Evolutionary conservation across 2,329 filamentous ascomycete species (phyloP), one percentile per base, ranked within the genome.

Genomic region (Pyricularia sp.): DNA sequence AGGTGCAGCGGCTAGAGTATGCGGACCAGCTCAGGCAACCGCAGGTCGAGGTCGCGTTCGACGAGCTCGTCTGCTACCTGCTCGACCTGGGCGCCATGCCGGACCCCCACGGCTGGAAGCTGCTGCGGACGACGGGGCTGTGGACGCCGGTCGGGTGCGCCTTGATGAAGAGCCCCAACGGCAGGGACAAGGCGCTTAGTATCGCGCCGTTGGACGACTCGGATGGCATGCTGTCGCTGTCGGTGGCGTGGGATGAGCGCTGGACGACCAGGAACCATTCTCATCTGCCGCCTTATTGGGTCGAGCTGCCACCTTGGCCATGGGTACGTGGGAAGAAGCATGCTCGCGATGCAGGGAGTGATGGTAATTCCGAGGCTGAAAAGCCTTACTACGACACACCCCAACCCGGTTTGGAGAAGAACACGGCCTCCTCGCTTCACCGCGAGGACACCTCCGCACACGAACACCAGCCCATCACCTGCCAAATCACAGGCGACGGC

Each of bases 1-100:
- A 86, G 73, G 85, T 85, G 17, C 88, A 89, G 77, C 81, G 88
- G 42, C 81, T 90, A 58, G 86, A 90, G 74, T 90, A 90, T 72
- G 84, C 82, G 10, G 83, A 85, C 68, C 83, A 85, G 74, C 78
- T 85, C 9, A 79, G 83, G 9, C 83, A 85, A 74, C 83, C 83
- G 0, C 83, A 85, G 74, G 83, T 83, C 20, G 83, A 85, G 33
- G 77, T 84, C 1, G 79, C 77, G 0, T 88, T 90, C 72, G 85
- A 88, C 70, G 84, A 88, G 71, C 77, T 91, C 3, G 77, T 90
- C 0, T 83, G 81, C 30, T 90, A 90, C 70, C 77, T 90, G 50
- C 76, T 90, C 1, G 88, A 90, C 74, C 79, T 89, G 10, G 88
- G 88, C 2, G 88, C 88, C 1, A 79, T 88, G 2, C 87, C 87